Evolutionary conservation across 1,284 basidiomycete genomes (phyloP).

Genomic region (Rhizopogon parksii): DNA sequence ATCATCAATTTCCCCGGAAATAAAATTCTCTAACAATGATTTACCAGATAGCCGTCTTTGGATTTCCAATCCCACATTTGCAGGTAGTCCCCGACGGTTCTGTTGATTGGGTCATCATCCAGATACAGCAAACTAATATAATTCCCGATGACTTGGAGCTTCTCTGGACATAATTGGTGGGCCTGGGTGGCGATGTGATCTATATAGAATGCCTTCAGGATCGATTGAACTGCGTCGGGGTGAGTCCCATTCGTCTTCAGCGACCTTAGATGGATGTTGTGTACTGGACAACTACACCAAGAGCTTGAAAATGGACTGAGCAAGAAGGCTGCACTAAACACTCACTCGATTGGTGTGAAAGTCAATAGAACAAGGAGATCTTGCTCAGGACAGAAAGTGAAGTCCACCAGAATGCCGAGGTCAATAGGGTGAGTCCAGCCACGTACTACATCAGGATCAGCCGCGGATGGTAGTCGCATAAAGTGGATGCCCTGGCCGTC

Average conservation of each 20-base stretch:
- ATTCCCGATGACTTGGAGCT: constrained; percentile 39
- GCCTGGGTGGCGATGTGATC: too few relatives aligned
- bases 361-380: constrained; percentile 44
- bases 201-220: constrained; percentile 33
- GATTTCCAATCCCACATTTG: constrained; percentile 22
- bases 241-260: constrained; percentile 44
- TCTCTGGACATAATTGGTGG: too few relatives aligned
- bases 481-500: constrained; percentile 35
- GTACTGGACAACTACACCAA: constrained; percentile 21
- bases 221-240: constrained; percentile 32
- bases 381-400: constrained; percentile 48
- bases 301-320: neutral
- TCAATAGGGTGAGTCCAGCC: constrained; percentile 35
- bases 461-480: constrained; percentile 30
- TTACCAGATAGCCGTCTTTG: too few relatives aligned
- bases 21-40: too few relatives aligned
- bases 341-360: constrained; percentile 34
- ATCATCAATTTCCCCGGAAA: neutral
- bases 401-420: constrained; percentile 36
- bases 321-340: constrained; percentile 6
- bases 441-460: too few relatives aligned
- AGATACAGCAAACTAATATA: constrained; percentile 42
- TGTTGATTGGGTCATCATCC: constrained; percentile 30
- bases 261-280: constrained; percentile 39
- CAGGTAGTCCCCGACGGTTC: constrained; percentile 30